A percentile compares a stretch with the other conserved stretches of the same genome.
These are phyloP conservation scores for Phaeodactylum tricornutum DNA, from an alignment of 108 stramenopile species.

Conservation along the genomic window DNA sequence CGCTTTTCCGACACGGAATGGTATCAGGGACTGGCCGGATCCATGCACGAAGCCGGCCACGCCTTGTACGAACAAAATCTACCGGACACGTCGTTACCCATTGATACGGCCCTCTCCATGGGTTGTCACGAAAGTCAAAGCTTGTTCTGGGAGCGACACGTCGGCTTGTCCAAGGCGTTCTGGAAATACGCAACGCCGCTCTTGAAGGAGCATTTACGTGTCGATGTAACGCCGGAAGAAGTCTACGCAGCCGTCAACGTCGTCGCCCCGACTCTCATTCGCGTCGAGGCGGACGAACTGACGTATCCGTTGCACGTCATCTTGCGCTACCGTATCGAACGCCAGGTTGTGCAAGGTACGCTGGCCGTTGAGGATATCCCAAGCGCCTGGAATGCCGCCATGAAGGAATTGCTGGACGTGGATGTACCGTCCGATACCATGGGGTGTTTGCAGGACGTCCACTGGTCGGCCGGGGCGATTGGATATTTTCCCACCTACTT, in stretches of 20 bases:
- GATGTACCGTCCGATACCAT: constrained; percentile 71
- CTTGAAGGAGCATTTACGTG: constrained; percentile 23
- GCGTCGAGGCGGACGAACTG: constrained; percentile 91
- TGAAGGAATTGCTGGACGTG: constrained; percentile 63
- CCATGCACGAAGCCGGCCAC: constrained; percentile 89
- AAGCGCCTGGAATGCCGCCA: constrained; percentile 59
- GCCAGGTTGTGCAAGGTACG: constrained; percentile 64
- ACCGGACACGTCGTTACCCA: constrained; percentile 16
- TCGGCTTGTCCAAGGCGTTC: constrained; percentile 61
- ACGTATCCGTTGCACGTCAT: constrained; percentile 90
- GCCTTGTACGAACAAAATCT: constrained; percentile 88
- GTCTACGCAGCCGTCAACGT: constrained; percentile 75
- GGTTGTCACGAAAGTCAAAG: constrained; percentile 86
- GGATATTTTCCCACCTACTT: constrained; percentile 94
- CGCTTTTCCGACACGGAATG: constrained; percentile 68
- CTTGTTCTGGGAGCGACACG: constrained; percentile 87
- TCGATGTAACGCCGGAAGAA: constrained; percentile 39
- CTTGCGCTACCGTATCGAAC: constrained; percentile 79
- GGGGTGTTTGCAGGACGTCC: constrained; percentile 85
- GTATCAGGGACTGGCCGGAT: constrained; percentile 81
- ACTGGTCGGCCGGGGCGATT: constrained; percentile 68
- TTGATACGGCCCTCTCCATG: constrained; percentile 68
- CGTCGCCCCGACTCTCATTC: constrained; percentile 45
- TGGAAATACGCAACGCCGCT: constrained; percentile 58
- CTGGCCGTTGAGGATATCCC: constrained; percentile 65